These are phyloP conservation scores for Leccinum fibrillosum DNA, from an alignment of 768 basidiomycete species.

Conservation along the genomic window DNA sequence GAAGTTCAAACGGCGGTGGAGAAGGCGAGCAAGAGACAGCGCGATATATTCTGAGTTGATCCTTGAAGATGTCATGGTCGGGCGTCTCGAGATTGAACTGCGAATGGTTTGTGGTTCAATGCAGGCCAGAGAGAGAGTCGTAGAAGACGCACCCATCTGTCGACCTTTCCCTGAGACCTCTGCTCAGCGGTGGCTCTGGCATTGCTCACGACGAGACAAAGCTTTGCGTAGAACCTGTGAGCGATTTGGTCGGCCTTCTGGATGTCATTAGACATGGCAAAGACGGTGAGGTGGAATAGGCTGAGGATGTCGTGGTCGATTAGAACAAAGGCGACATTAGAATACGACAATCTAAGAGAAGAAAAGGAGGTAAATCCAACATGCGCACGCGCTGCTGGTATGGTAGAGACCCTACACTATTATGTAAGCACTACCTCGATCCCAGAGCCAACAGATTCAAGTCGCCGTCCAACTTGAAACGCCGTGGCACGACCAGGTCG, in stretches of 20 bases:
- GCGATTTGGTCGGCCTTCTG: conserved; percentile 84
- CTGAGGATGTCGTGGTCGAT: conserved; percentile 14
- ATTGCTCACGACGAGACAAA: conserved; percentile 70
- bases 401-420: conserved; percentile 18
- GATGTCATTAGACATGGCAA: conserved; percentile 51
- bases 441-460: conserved; percentile 7
- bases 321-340: conserved; percentile 30
- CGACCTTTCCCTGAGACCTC: conserved; percentile 47
- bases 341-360: conserved; percentile 23
- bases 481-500: background rate
- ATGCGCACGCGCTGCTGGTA: conserved; percentile 17
- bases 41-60: conserved; percentile 57
- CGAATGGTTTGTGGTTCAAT: background rate
- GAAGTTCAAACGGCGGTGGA: conserved; percentile 55
- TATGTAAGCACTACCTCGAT: conserved; percentile 24
- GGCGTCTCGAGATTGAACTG: conserved; percentile 84
- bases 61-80: conserved; percentile 65
- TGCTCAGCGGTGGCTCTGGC: conserved; percentile 62
- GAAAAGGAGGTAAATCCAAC: conserved; percentile 21
- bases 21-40: conserved; percentile 37
- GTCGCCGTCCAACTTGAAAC: conserved; percentile 1
- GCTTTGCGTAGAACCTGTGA: conserved; percentile 79
- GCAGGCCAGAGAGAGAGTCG: background rate
- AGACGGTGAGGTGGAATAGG: conserved; percentile 2
- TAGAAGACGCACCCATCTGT: conserved; percentile 71